A percentile compares a stretch with the other conserved stretches of the same genome.
These are phyloP conservation scores for Insectozyma bohioensis DNA, from an alignment of 1,139 yeast species.

Conservation along the genomic window DNA sequence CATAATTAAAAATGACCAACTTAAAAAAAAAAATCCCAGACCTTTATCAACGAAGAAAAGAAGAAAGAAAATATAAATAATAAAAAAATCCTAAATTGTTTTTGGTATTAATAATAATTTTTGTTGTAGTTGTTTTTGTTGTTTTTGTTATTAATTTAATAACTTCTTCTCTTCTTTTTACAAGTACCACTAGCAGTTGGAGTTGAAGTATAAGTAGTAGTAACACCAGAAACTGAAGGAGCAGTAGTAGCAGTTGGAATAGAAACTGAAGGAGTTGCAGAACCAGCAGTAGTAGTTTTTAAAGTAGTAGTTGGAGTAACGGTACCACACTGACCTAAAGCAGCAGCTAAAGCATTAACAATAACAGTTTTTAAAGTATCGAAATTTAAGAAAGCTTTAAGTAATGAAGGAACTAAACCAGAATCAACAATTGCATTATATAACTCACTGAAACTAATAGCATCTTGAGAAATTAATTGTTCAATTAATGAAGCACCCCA, in stretches of 20 bases:
- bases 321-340: slow-evolving; percentile 41
- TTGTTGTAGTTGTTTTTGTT: too few relatives aligned
- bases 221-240: slow-evolving; percentile 18
- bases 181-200: slow-evolving; percentile 8
- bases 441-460: slow-evolving; percentile 29
- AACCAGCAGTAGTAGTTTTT: slow-evolving; percentile 17
- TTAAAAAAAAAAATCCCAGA: too few relatives aligned
- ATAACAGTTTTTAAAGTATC: slow-evolving; percentile 41
- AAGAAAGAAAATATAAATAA: too few relatives aligned
- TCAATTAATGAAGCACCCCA: slow-evolving; percentile 43
- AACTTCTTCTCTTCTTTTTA: slow-evolving; percentile 14
- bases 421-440: slow-evolving; percentile 34
- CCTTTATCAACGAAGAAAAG: too few relatives aligned
- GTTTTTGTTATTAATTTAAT: slow-evolving; percentile 3
- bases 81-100: too few relatives aligned
- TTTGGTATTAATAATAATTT: too few relatives aligned
- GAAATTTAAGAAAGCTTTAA: slow-evolving; percentile 41
- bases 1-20: too few relatives aligned
- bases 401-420: slow-evolving; percentile 39
- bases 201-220: slow-evolving; percentile 15
- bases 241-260: slow-evolving; percentile 19
- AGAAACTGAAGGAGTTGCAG: slow-evolving; percentile 14
- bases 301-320: slow-evolving; percentile 24
- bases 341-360: slow-evolving; percentile 48
- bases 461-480: slow-evolving; percentile 30